These are phyloP conservation scores for Rehmannia glutinosa DNA, from an alignment of 257 asterid species.

Conservation along the genomic window DNA sequence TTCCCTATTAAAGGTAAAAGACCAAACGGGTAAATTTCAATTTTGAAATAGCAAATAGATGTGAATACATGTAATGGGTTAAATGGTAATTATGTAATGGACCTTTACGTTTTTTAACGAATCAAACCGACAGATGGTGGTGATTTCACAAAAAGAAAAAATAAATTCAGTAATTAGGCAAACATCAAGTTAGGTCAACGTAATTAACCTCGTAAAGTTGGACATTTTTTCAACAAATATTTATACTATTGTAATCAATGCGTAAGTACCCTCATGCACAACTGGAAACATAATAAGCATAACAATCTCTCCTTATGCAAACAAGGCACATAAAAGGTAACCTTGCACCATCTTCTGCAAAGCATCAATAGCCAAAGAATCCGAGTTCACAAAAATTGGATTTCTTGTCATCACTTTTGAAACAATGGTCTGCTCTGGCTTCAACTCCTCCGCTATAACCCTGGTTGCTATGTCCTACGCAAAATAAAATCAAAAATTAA, in stretches of 20 bases:
- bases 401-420: slow-evolving; percentile 94
- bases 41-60: background rate
- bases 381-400: slow-evolving; percentile 84
- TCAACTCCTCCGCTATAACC: slow-evolving; percentile 92
- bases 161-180: background rate
- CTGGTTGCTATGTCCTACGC: slow-evolving; percentile 84
- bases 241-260: background rate
- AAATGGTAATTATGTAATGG: background rate
- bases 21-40: background rate
- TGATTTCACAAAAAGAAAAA: background rate
- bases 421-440: slow-evolving; percentile 77
- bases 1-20: slow-evolving; percentile 75
- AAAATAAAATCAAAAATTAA: background rate
- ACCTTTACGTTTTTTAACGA: background rate
- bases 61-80: background rate
- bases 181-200: background rate
- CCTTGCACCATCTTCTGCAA: slow-evolving; percentile 99
- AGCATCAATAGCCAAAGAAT: slow-evolving; percentile 91
- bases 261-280: background rate
- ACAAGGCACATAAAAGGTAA: slow-evolving; percentile 17
- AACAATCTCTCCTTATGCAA: background rate
- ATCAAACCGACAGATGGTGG: background rate
- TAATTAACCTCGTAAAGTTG: slow-evolving; percentile 3
- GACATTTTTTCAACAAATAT: background rate
- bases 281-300: background rate